phyloP scores from a whole-genome alignment of 768 basidiomycete genomes.

The Mycena galericulata region DNA sequence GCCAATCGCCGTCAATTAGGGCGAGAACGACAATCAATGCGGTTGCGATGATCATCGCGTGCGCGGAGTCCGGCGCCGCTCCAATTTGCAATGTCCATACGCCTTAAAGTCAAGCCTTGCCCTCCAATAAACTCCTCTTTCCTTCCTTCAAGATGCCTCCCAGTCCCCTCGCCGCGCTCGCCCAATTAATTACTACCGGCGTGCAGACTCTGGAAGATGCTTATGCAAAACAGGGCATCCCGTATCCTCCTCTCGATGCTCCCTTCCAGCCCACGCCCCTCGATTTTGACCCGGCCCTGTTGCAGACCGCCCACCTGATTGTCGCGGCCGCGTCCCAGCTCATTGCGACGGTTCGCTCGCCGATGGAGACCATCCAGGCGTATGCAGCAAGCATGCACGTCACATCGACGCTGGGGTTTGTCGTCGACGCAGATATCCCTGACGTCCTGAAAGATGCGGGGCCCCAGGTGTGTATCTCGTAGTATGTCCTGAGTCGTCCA shows the following conservation, averaged over 20 bases:
- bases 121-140: background rate
- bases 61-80: too few species aligned
- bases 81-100: background rate
- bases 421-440: slow-evolving; percentile 49
- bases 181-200: slow-evolving; percentile 36
- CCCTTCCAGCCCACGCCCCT: slow-evolving; percentile 39
- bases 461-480: slow-evolving; percentile 14
- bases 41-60: too few species aligned
- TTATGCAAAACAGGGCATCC: slow-evolving; percentile 37
- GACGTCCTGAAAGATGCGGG: slow-evolving; percentile 52
- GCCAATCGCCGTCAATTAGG: too few species aligned
- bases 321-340: slow-evolving; percentile 46
- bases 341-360: slow-evolving; percentile 38
- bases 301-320: slow-evolving; percentile 38
- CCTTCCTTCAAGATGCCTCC: slow-evolving; percentile 17
- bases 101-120: background rate
- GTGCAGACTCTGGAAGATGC: slow-evolving; percentile 40
- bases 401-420: slow-evolving; percentile 41
- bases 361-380: slow-evolving; percentile 32
- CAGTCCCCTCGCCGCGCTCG: slow-evolving; percentile 30
- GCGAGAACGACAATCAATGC: too few species aligned
- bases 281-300: slow-evolving; percentile 38
- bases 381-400: slow-evolving; percentile 37
- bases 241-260: slow-evolving; percentile 42
- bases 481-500: slow-evolving; percentile 10